phyloP scores from a whole-genome alignment of 73 alveolate genomes.

The Paraurostyla sp. region DNA sequence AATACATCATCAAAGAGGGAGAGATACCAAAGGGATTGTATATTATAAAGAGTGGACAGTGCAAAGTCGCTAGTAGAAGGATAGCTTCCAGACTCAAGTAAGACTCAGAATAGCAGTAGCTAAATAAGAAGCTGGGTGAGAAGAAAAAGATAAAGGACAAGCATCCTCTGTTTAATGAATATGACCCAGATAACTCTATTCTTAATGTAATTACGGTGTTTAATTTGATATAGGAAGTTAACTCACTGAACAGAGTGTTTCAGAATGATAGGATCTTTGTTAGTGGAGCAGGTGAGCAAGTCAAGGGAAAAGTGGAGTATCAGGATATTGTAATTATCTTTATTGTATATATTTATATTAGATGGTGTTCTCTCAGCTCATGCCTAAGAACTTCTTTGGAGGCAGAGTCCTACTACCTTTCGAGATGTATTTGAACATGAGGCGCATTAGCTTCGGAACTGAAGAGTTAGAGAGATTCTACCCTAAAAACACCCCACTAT shows the following conservation, averaged over 20 bases:
- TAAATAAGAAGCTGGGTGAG: conserved; percentile 40
- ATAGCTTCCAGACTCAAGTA: conserved; percentile 3
- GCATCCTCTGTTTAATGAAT: conserved; percentile 47
- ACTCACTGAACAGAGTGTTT: conserved; percentile 53
- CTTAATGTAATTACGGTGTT: neutral
- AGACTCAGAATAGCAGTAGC: neutral
- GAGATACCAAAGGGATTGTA: conserved; percentile 67
- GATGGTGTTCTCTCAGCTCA: conserved; percentile 45
- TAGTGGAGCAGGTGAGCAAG: conserved; percentile 38
- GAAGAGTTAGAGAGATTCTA: neutral
- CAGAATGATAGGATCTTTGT: conserved; percentile 57
- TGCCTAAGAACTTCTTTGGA: conserved; percentile 66
- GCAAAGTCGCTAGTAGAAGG: conserved; percentile 59
- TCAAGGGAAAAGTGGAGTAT: conserved; percentile 18
- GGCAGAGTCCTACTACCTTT: conserved; percentile 64
- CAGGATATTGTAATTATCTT: conserved; percentile 43
- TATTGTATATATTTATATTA: neutral
- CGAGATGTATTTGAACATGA: conserved; percentile 44
- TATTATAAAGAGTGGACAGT: conserved; percentile 44
- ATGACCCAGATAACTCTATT: conserved; percentile 54
- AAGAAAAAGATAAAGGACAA: conserved; percentile 28
- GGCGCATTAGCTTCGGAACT: neutral
- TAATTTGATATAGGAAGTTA: conserved; percentile 11
- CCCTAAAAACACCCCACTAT: neutral
- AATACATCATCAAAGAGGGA: conserved; percentile 57